Percentiles rank a stretch among this genome's conserved stretches.
Evolutionary conservation across 768 basidiomycete species (phyloP).

Genomic region (Gloeostereum incarnatum): DNA sequence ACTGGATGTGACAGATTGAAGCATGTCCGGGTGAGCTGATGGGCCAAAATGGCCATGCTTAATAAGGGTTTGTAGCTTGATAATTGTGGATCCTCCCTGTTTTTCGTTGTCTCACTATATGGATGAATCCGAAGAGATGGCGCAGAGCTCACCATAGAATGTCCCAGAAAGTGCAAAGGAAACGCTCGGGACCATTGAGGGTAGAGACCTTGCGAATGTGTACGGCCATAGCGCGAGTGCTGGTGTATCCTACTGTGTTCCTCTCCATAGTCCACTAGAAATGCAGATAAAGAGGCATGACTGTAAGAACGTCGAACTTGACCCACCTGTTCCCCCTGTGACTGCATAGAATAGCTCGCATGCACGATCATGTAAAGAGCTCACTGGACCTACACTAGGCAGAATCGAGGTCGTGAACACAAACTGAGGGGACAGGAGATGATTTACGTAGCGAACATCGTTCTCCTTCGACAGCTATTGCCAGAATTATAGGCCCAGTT

Average conservation of each 20-base stretch:
- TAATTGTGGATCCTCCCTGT: constrained; percentile 38
- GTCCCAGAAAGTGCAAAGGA: constrained; percentile 41
- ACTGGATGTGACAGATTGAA: constrained; percentile 36
- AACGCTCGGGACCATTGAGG: constrained; percentile 31
- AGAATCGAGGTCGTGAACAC: neutral
- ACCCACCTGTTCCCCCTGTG: constrained; percentile 31
- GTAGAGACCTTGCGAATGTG: constrained; percentile 27
- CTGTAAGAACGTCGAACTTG: neutral
- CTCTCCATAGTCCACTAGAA: constrained; percentile 36
- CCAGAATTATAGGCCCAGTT: constrained; percentile 11
- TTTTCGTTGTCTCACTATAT: neutral
- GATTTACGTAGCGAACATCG: constrained; percentile 14
- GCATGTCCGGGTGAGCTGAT: constrained; percentile 29
- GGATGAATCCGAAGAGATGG: neutral
- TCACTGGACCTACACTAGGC: constrained; percentile 37
- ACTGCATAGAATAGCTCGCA: constrained; percentile 41
- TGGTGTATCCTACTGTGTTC: constrained; percentile 26
- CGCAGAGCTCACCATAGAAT: constrained; percentile 30
- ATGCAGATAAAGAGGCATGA: neutral
- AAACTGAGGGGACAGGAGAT: neutral
- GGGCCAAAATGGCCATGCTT: constrained; percentile 30
- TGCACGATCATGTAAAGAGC: constrained; percentile 43
- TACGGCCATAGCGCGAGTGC: constrained; percentile 34
- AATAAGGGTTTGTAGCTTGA: constrained; percentile 35
- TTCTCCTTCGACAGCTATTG: constrained; percentile 11